Conservation (phyloP, 1,284 basidiomycete genomes). For the Melampsora larici-populina region DNA sequence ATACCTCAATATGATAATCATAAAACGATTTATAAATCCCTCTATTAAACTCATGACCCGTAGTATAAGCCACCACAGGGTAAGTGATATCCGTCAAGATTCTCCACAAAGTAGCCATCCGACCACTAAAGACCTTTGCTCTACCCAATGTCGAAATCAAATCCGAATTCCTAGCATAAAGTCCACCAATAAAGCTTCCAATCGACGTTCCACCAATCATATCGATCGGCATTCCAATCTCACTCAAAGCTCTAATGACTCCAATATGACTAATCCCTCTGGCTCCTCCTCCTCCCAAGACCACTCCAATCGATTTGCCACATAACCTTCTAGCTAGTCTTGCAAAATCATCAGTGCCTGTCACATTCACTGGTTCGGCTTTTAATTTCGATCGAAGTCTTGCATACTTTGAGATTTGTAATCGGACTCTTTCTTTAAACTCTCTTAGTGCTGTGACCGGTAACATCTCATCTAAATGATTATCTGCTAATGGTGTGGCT, state of each 20-base stretch:
- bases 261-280: constrained; percentile 91
- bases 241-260: constrained; percentile 82
- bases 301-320: constrained; percentile 87
- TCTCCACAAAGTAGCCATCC: constrained; percentile 91
- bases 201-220: constrained; percentile 83
- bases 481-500: constrained; percentile 52
- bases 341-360: constrained; percentile 70
- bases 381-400: constrained; percentile 65
- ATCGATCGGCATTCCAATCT: constrained; percentile 88
- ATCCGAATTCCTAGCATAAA: constrained; percentile 92
- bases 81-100: constrained; percentile 94
- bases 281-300: constrained; percentile 92
- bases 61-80: constrained; percentile 95
- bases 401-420: constrained; percentile 74
- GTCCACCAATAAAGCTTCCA: constrained; percentile 86
- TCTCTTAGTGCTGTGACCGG: constrained; percentile 73
- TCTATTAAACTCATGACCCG: constrained; percentile 61
- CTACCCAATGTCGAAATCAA: constrained; percentile 78
- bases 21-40: constrained; percentile 45
- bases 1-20: constrained; percentile 43
- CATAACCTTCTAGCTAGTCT: constrained; percentile 85
- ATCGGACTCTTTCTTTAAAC: constrained; percentile 84
- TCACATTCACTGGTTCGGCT: constrained; percentile 50
- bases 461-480: constrained; percentile 71
- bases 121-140: constrained; percentile 83